Evolutionary conservation across 805 yeast genomes (phyloP), one percentile per base, ranked within the genome.

Genomic region (Starmerella apis): DNA sequence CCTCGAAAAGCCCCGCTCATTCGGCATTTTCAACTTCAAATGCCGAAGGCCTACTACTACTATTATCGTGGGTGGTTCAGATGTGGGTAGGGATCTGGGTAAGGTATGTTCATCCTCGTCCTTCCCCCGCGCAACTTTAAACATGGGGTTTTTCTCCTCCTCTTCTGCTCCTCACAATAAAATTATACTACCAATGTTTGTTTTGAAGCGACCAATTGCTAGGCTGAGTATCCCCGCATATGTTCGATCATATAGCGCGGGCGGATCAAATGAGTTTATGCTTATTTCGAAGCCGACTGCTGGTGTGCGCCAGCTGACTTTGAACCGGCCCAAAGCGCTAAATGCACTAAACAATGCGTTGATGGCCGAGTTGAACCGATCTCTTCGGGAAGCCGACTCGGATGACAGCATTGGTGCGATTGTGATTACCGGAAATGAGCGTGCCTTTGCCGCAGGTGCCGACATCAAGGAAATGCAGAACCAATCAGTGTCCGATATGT

Each of bases 361-460:
- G 30, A 63, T 71, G 53, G 35, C 42, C 20, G 75, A 71, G 52
- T 60, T 71, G 32, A 64, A 67, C 59, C 60, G 58, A 19, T 74
- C 72, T 10, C 57, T 71, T 43, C 42, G 22, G 23, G 62, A 59
- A 19, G 71, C 71, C 4, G 71, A 70, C 35, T 48, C 59, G 19
- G 76, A 67, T 51, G 53, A 56, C 20, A 59, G 59, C 27, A 60
- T 70, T 52, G 75, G 75, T 2, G 75, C 77, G 6, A 71, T 71
- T 36, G 75, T 75, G 13, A 49, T 75, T 30, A 73, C 78, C 11
- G 79, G 79, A 1, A 61, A 61, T 36, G 67, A 67, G 49, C 63
- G 60, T 51, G 78, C 77, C 3, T 75, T 75, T 56, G 78, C 79
- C 32, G 77, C 79, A 8, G 79, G 79, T 16, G 79, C 79, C 11